These are phyloP conservation scores for Microthyrium microscopicum DNA, from an alignment of 2,329 filamentous ascomycete species.

Conservation along the genomic window DNA sequence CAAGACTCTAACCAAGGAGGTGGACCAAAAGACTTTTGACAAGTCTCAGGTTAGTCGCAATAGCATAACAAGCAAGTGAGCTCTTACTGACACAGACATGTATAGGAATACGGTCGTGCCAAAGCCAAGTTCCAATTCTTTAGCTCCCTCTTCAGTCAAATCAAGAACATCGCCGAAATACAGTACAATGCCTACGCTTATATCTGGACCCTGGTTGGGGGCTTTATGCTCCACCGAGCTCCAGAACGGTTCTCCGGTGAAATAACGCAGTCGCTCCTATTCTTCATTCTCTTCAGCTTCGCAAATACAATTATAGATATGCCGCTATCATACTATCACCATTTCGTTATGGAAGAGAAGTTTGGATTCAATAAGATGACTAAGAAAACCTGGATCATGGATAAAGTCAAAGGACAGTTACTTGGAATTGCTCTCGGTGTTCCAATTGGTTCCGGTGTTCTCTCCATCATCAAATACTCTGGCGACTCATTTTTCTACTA, in stretches of 20 bases:
- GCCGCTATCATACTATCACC: conserved; percentile 76
- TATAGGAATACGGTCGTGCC: conserved; percentile 73
- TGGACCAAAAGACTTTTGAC: conserved; percentile 79
- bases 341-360: conserved; percentile 88
- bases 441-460: conserved; percentile 79
- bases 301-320: conserved; percentile 65
- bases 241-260: conserved; percentile 73
- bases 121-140: conserved; percentile 83
- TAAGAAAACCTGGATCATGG: conserved; percentile 66
- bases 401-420: conserved; percentile 81
- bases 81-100: conserved; percentile 12
- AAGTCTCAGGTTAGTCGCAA: conserved; percentile 54
- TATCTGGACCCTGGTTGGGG: conserved; percentile 70
- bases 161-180: conserved; percentile 80
- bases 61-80: conserved; percentile 6
- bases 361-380: conserved; percentile 99
- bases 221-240: conserved; percentile 50
- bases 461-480: conserved; percentile 86
- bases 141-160: conserved; percentile 65
- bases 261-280: conserved; percentile 83
- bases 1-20: conserved; percentile 73
- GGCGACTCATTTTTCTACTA: conserved; percentile 96
- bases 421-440: conserved; percentile 65
- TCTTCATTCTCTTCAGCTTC: conserved; percentile 74
- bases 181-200: conserved; percentile 82